These are phyloP conservation scores for Thalassiosira allenii DNA, from an alignment of 352 stramenopile genomes.

Conservation along the genomic window DNA sequence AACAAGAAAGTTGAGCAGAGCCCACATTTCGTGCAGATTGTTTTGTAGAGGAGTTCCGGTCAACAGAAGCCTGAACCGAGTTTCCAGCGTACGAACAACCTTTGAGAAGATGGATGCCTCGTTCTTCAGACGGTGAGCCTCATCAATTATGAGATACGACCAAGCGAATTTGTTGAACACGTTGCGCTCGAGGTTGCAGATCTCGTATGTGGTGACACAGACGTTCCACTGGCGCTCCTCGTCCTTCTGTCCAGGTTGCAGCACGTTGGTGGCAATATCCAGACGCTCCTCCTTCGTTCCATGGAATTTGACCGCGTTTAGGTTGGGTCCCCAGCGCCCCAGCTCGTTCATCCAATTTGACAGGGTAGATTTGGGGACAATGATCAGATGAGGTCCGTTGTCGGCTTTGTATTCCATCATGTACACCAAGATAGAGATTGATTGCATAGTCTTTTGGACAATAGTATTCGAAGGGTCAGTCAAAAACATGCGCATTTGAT, in stretches of 20 bases:
- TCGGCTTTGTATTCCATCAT: conserved; percentile 89
- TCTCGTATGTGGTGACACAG: conserved; percentile 98
- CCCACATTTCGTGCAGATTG: conserved; percentile 97
- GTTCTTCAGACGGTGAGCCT: conserved; percentile 99
- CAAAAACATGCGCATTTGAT: not conserved
- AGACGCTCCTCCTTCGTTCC: conserved; percentile 92
- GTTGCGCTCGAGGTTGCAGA: conserved; percentile 84
- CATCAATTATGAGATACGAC: conserved; percentile 98
- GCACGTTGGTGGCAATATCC: conserved; percentile 85
- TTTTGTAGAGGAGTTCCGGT: conserved; percentile 99
- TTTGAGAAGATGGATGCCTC: conserved; percentile 89
- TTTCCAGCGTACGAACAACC: conserved; percentile 87
- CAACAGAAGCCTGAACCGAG: conserved; percentile 85
- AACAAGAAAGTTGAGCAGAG: conserved; percentile 96
- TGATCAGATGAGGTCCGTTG: conserved; percentile 96
- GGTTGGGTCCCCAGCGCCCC: conserved; percentile 93
- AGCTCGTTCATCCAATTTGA: conserved; percentile 99
- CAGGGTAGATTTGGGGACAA: conserved; percentile 99
- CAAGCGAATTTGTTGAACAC: conserved; percentile 94
- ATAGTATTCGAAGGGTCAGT: conserved; percentile 30
- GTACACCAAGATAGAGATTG: conserved; percentile 97
- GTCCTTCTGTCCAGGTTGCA: conserved; percentile 86
- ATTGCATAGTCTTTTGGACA: conserved; percentile 93
- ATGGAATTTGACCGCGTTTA: conserved; percentile 96
- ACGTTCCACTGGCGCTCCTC: conserved; percentile 93